phyloP scores from a whole-genome alignment of 805 yeast genomes.

The Candida khao-thaluensis region DNA sequence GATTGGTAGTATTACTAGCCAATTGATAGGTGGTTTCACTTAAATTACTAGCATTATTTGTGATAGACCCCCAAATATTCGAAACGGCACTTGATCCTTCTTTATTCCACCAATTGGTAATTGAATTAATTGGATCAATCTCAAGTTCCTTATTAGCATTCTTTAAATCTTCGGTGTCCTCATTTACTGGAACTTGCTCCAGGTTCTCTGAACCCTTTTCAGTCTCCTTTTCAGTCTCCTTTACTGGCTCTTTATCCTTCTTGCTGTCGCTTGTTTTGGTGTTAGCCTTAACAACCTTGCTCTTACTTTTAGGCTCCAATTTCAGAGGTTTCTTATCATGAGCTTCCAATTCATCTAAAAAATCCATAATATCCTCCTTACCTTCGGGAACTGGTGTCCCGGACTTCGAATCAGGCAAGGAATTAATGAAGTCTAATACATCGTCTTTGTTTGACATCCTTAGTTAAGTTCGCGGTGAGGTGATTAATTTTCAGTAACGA shows the following conservation, averaged over 20 bases:
- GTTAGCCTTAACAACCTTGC: slow-evolving; percentile 4
- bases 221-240: neutral
- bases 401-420: slow-evolving; percentile 63
- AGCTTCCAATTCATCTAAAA: slow-evolving; percentile 68
- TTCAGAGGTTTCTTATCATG: slow-evolving; percentile 45
- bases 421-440: slow-evolving; percentile 75
- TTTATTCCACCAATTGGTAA: slow-evolving; percentile 73
- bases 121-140: slow-evolving; percentile 61
- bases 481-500: slow-evolving; percentile 12
- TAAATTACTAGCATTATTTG: slow-evolving; percentile 47
- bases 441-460: slow-evolving; percentile 44
- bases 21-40: slow-evolving; percentile 52
- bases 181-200: slow-evolving; percentile 10
- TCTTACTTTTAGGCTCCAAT: slow-evolving; percentile 32
- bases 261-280: slow-evolving; percentile 10
- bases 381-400: slow-evolving; percentile 32
- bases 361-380: slow-evolving; percentile 54
- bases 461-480: slow-evolving; percentile 2
- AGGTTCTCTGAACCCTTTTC: neutral
- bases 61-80: slow-evolving; percentile 67
- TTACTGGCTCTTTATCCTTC: neutral
- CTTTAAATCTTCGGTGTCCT: neutral
- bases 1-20: slow-evolving; percentile 46
- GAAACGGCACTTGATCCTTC: slow-evolving; percentile 67
- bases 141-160: slow-evolving; percentile 21